Conservation (phyloP, 495 filamentous ascomycete genomes). For the Aspergillus asperescens region DNA sequence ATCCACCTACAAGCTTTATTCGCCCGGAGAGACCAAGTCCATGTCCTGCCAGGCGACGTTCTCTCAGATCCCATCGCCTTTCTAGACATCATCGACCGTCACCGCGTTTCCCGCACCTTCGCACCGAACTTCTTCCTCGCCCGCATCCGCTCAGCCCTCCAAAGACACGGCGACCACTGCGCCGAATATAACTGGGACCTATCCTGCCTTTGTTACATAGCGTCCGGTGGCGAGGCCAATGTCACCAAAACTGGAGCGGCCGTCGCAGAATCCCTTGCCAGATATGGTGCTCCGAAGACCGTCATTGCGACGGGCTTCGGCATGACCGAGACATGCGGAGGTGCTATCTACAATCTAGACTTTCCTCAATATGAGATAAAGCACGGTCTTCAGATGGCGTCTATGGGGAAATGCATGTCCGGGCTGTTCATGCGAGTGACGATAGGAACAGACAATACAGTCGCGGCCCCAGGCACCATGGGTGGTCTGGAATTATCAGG, state of each 20-base stretch:
- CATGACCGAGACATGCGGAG: conserved; percentile 55
- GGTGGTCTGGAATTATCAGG: conserved; percentile 27
- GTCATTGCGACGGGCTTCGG: conserved; percentile 47
- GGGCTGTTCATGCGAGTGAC: conserved; percentile 41
- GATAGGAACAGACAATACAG: background rate
- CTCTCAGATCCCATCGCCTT: conserved; percentile 35
- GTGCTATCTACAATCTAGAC: conserved; percentile 35
- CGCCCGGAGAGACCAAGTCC: conserved; percentile 46
- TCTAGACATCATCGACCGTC: conserved; percentile 34
- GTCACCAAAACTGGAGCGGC: conserved; percentile 21
- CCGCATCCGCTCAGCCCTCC: background rate
- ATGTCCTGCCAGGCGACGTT: conserved; percentile 39
- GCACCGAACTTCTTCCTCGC: conserved; percentile 54
- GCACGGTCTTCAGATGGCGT: conserved; percentile 25
- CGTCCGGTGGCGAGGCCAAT: conserved; percentile 40
- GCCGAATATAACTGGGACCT: conserved; percentile 19
- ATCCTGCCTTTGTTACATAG: background rate
- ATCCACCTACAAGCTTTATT: conserved; percentile 45
- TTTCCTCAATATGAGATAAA: conserved; percentile 30
- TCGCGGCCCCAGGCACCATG: conserved; percentile 24
- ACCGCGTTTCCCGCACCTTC: conserved; percentile 45
- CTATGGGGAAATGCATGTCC: conserved; percentile 36
- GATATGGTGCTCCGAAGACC: conserved; percentile 29
- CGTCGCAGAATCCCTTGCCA: background rate
- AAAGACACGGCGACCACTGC: too few species aligned